Evolutionary conservation across 768 basidiomycete species (phyloP).

Genomic region (Mycena sanguinolenta): DNA sequence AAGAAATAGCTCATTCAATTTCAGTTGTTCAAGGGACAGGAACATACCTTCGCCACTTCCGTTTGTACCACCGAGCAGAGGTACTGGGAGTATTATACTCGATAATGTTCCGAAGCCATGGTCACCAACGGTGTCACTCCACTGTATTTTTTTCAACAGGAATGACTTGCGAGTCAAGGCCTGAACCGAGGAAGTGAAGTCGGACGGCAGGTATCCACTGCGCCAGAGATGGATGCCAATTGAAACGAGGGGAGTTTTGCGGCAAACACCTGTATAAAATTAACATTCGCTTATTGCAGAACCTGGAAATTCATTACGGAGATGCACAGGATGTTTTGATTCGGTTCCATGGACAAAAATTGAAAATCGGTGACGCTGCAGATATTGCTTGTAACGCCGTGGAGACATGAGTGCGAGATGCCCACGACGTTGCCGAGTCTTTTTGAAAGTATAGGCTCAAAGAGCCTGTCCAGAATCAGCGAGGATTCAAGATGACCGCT

Average conservation of each 20-base stretch:
- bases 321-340: not conserved
- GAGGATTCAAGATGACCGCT: constrained; percentile 3
- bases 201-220: constrained; percentile 1
- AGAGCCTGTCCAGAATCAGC: constrained; percentile 9
- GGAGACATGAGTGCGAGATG: constrained; percentile 9
- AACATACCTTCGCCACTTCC: constrained; percentile 1
- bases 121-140: constrained; percentile 15
- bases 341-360: constrained; percentile 16
- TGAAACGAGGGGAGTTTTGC: constrained; percentile 14
- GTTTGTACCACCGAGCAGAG: constrained; percentile 9
- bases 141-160: constrained; percentile 1
- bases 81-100: constrained; percentile 3
- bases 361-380: constrained; percentile 4
- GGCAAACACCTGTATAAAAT: constrained; percentile 13
- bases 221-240: constrained; percentile 23
- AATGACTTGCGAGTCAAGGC: constrained; percentile 14
- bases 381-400: constrained; percentile 6
- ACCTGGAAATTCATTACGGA: not conserved
- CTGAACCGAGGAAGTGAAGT: not conserved
- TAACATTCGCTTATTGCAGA: not conserved
- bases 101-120: constrained; percentile 14
- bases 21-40: not conserved
- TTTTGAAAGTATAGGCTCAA: constrained; percentile 11
- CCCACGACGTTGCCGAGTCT: constrained; percentile 6
- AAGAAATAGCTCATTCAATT: not conserved